A percentile compares a stretch with the other conserved stretches of the same genome.
These are phyloP conservation scores for Pichia sp. DNA, from an alignment of 1,139 yeast genomes.

Conservation along the genomic window DNA sequence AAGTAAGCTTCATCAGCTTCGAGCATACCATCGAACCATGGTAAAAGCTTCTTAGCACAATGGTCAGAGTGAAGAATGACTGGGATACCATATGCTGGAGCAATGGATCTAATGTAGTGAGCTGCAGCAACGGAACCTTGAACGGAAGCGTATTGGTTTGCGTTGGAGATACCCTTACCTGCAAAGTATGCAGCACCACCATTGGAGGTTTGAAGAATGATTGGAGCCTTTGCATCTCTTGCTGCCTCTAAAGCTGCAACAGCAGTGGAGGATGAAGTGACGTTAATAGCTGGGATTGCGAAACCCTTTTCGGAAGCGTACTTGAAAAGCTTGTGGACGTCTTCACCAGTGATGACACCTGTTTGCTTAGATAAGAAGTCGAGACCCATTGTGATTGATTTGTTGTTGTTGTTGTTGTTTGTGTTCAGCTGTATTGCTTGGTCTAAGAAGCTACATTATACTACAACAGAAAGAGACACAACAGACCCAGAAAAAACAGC, in stretches of 20 bases:
- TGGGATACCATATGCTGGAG: conserved; percentile 95
- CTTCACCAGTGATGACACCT: conserved; percentile 99
- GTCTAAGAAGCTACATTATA: too few species aligned
- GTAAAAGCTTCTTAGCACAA: conserved; percentile 96
- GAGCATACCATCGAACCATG: conserved; percentile 98
- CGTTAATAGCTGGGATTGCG: conserved; percentile 98
- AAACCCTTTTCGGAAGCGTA: conserved; percentile 91
- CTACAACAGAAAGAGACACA: too few species aligned
- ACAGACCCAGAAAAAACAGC: too few species aligned
- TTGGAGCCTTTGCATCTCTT: conserved; percentile 92
- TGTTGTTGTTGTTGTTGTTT: neutral
- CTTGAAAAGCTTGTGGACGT: conserved; percentile 85
- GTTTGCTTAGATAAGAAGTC: conserved; percentile 70
- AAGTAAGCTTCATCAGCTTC: conserved; percentile 93
- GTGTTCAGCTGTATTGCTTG: too few species aligned
- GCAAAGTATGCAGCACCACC: conserved; percentile 99
- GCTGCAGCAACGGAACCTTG: conserved; percentile 98
- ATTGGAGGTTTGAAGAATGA: conserved; percentile 93
- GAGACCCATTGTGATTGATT: conserved; percentile 26
- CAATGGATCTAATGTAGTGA: conserved; percentile 92
- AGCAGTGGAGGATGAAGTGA: conserved; percentile 94
- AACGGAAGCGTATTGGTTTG: conserved; percentile 89
- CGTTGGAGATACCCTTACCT: conserved; percentile 97
- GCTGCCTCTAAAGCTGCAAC: conserved; percentile 98
- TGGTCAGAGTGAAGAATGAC: conserved; percentile 97